phyloP scores from a whole-genome alignment of 257 asterid species.

The Marsdenia floribunda region DNA sequence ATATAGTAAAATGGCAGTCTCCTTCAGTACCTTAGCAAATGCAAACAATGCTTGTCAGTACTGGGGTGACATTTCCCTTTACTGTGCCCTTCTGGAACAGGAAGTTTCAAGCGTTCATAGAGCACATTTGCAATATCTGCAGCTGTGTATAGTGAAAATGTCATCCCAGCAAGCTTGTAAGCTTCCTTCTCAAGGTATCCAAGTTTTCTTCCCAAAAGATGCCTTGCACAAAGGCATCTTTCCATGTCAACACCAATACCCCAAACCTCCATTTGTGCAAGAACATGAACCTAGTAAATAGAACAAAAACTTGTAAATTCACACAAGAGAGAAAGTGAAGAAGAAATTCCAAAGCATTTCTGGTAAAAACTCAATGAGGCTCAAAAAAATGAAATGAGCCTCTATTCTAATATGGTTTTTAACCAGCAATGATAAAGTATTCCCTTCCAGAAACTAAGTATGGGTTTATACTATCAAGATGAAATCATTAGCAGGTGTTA shows the following conservation, averaged over 20 bases:
- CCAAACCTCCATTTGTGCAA: conserved; percentile 91
- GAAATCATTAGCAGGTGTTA: not conserved
- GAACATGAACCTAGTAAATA: conserved; percentile 59
- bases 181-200: conserved; percentile 81
- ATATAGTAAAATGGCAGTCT: not conserved
- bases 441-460: not conserved
- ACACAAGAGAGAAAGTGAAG: not conserved
- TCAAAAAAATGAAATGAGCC: not conserved
- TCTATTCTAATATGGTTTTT: not conserved
- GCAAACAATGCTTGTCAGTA: conserved; percentile 87
- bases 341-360: not conserved
- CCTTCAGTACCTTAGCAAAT: conserved; percentile 66
- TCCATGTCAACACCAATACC: conserved; percentile 99
- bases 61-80: conserved; percentile 88
- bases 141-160: conserved; percentile 76
- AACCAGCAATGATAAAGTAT: not conserved
- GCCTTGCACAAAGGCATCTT: conserved; percentile 77
- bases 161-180: conserved; percentile 76
- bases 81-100: conserved; percentile 61
- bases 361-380: not conserved
- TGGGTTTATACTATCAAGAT: not conserved
- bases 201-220: conserved; percentile 68
- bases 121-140: conserved; percentile 90
- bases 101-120: conserved; percentile 88
- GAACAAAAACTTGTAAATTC: not conserved